Evolutionary conservation across 2,329 filamentous ascomycete genomes (phyloP).

Genomic region (Talaromyces albobiverticillius): DNA sequence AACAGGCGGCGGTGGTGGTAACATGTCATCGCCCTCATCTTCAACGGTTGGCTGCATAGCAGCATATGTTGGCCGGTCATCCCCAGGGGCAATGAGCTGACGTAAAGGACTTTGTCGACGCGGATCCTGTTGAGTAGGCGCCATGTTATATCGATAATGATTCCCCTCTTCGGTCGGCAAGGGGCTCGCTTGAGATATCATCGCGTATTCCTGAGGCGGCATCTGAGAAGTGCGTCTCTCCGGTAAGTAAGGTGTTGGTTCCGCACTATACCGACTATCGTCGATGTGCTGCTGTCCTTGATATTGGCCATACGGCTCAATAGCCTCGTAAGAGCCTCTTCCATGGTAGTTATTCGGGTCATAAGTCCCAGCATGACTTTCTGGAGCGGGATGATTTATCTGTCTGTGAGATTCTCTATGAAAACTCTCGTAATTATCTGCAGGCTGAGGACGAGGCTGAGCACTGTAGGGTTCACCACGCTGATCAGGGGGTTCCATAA

Average conservation of each 20-base stretch:
- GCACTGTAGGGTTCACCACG: slow-evolving; percentile 4
- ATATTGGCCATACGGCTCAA: slow-evolving; percentile 9
- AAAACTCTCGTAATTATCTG: neutral
- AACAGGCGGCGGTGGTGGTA: slow-evolving; percentile 34
- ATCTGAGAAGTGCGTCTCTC: neutral
- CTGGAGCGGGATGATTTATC: neutral
- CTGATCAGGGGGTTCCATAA: slow-evolving; percentile 2
- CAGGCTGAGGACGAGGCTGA: slow-evolving; percentile 6
- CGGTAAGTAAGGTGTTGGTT: slow-evolving; percentile 5
- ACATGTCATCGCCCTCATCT: slow-evolving; percentile 40
- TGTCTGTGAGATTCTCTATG: slow-evolving; percentile 11
- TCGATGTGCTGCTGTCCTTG: slow-evolving; percentile 4
- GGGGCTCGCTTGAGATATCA: neutral
- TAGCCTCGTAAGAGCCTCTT: neutral
- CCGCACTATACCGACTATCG: slow-evolving; percentile 6
- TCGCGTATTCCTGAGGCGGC: slow-evolving; percentile 1
- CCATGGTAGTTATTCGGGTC: slow-evolving; percentile 4
- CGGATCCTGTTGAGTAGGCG: slow-evolving; percentile 33
- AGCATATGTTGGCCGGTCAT: slow-evolving; percentile 37
- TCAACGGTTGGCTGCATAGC: slow-evolving; percentile 49
- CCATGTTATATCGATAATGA: slow-evolving; percentile 48
- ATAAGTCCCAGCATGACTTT: neutral
- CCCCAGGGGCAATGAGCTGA: slow-evolving; percentile 22
- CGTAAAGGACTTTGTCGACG: slow-evolving; percentile 29
- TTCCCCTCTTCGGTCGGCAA: neutral